A percentile compares a stretch with the other conserved stretches of the same genome.
Conservation (phyloP, 2,329 filamentous ascomycete species). For the Alternaria burnsii region DNA sequence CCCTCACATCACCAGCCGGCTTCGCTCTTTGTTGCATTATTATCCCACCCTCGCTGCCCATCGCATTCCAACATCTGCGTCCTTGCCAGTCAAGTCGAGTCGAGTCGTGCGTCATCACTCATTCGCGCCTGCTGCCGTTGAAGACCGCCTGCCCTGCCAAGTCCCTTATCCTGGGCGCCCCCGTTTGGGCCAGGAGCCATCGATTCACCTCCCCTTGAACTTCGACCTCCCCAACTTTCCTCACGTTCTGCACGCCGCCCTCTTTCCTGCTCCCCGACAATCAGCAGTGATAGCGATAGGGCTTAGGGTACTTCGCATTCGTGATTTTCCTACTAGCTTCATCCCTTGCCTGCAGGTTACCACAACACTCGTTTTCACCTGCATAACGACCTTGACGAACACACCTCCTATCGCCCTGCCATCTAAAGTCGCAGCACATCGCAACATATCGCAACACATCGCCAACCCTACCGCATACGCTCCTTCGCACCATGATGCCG, state of each 20-base stretch:
- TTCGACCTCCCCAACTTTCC: slow-evolving; percentile 12
- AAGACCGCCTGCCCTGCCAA: slow-evolving; percentile 29
- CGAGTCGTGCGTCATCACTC: slow-evolving; percentile 10
- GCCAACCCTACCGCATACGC: slow-evolving; percentile 36
- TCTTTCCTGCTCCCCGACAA: slow-evolving; percentile 27
- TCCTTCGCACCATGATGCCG: slow-evolving; percentile 42
- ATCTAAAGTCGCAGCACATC: background rate
- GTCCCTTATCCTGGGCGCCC: slow-evolving; percentile 21
- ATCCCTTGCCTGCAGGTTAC: slow-evolving; percentile 11
- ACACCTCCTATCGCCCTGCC: background rate
- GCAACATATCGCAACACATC: too few species aligned
- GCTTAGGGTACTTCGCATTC: slow-evolving; percentile 4
- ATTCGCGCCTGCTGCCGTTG: slow-evolving; percentile 22
- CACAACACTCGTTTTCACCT: slow-evolving; percentile 37
- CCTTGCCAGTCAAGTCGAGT: background rate
- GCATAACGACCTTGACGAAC: slow-evolving; percentile 19
- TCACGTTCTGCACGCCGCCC: slow-evolving; percentile 10
- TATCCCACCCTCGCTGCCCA: slow-evolving; percentile 1
- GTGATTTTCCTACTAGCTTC: slow-evolving; percentile 33
- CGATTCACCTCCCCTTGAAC: slow-evolving; percentile 19
- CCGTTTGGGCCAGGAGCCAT: slow-evolving; percentile 32
- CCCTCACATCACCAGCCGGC: background rate
- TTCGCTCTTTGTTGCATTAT: slow-evolving; percentile 7
- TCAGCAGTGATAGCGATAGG: slow-evolving; percentile 33
- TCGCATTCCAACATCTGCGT: background rate